These are phyloP conservation scores for Hamamelis virginiana DNA, from an alignment of 164 flowering plant species.

Conservation along the genomic window DNA sequence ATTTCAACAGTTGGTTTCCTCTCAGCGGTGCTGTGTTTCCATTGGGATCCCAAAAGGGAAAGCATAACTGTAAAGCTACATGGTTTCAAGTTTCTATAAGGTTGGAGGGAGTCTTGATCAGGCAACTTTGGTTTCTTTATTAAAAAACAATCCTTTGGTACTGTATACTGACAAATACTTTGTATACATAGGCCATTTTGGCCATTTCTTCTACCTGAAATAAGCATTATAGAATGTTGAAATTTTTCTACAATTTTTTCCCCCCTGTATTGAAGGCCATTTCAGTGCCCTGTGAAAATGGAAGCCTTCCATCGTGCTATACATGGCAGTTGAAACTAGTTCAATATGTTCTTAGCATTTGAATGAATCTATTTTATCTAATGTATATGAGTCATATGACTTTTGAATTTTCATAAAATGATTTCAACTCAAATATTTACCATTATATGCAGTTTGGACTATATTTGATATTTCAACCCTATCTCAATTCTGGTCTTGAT, in stretches of 20 bases:
- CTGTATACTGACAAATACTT: no score
- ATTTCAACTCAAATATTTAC: not conserved
- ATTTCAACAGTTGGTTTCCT: conserved; percentile 1
- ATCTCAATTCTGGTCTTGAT: no score
- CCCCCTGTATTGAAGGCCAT: not conserved
- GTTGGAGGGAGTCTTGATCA: not conserved
- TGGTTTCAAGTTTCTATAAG: conserved; percentile 3
- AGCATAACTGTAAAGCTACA: conserved; percentile 26
- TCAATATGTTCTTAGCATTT: not conserved
- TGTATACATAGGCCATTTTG: no score
- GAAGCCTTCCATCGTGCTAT: not conserved
- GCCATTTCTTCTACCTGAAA: no score
- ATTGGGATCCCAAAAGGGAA: not conserved
- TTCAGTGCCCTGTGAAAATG: not conserved
- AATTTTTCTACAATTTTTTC: conserved; percentile 3
- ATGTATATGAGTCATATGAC: not conserved
- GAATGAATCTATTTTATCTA: not conserved
- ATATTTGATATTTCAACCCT: no score
- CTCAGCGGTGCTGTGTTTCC: not conserved
- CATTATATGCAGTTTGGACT: no score
- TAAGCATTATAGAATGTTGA: no score
- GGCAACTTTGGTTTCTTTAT: conserved; percentile 4
- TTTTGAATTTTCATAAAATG: not conserved
- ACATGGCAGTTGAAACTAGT: not conserved
- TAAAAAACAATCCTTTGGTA: not conserved